Base-by-base conservation (phyloP, 106 monocot genomes). In the Dioscorea dumetorum region DNA sequence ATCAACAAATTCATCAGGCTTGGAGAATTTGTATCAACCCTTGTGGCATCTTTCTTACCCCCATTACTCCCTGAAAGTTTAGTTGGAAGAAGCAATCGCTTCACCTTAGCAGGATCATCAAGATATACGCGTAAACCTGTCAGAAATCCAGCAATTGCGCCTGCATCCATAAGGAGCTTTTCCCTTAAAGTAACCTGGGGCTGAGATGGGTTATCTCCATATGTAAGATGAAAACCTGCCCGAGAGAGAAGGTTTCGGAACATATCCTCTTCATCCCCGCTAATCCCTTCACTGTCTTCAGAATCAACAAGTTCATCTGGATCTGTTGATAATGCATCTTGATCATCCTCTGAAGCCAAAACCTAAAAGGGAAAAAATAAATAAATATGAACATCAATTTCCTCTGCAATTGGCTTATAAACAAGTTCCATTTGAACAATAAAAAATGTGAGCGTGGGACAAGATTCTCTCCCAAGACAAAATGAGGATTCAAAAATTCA, bases 91-190 rank as follows among this genome's bases (percentile, higher is more conserved):
- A 95, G 84, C 75, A 97, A 77, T 50, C 86, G 85, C 63, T 89
- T 97, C 18, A 97, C 73, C 81, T 97, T 97, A 57, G 91, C 86
- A 69, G 89, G 95, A 67, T 97, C 86, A 75, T 88, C 88, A 60
- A 97, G 88, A 74, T 88, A 89, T 62, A 87, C 78, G 50, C 88
- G 81, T 8, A 97, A 69, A 33, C 86, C 81, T 59, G 88, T 84
- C 32, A 97, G 73, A 73, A 97, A 97, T 73, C 86, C 82, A 80
- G 91, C 91, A 76, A 97, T 91, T 31, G 91, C 84, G 54, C 86
- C 82, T 68, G 91, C 84, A 79, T 97, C 95, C 63, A 83, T 88
- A 31, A 95, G 69, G 72, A 94, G 85, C 62, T 95, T 95, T 71
- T 88, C 95, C 63, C 91, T 81, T 63, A 94, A 85, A 57, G 82